phyloP scores from a whole-genome alignment of 345 rosid species.

The Eucalyptus curtisii region DNA sequence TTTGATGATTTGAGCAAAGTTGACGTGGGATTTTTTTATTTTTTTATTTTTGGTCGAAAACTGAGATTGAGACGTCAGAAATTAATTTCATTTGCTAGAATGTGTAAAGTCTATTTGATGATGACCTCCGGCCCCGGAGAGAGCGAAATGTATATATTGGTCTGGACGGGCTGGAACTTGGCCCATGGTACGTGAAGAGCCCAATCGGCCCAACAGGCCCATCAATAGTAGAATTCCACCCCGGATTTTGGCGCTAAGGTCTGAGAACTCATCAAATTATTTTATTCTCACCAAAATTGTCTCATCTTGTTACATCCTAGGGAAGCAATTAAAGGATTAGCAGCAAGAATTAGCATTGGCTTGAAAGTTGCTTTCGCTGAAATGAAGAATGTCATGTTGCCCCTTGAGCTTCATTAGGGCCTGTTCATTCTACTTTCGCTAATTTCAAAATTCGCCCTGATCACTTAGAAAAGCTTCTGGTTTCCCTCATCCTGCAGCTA shows the following conservation, averaged over 20 bases:
- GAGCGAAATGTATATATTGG: not conserved
- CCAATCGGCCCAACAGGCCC: not conserved
- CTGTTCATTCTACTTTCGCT: not conserved
- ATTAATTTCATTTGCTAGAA: not conserved
- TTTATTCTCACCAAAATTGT: not conserved
- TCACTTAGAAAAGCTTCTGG: not conserved
- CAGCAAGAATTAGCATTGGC: not conserved
- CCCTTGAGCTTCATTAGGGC: not conserved
- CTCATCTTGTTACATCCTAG: not conserved
- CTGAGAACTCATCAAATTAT: not conserved
- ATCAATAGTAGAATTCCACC: not conserved
- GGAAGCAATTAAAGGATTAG: not conserved
- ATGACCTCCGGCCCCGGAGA: not conserved
- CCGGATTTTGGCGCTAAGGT: not conserved
- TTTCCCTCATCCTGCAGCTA: constrained; percentile 15
- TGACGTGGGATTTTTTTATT: not conserved
- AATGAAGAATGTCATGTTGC: not conserved
- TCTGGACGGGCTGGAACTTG: not conserved
- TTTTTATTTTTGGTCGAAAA: too few relatives aligned
- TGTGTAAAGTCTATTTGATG: not conserved
- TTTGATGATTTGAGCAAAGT: not conserved
- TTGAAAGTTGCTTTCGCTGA: not conserved
- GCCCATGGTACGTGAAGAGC: not conserved
- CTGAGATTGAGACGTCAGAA: not conserved
- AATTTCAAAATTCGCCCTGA: not conserved